phyloP scores from a whole-genome alignment of 805 yeast genomes.

The Yarrowia porcina region DNA sequence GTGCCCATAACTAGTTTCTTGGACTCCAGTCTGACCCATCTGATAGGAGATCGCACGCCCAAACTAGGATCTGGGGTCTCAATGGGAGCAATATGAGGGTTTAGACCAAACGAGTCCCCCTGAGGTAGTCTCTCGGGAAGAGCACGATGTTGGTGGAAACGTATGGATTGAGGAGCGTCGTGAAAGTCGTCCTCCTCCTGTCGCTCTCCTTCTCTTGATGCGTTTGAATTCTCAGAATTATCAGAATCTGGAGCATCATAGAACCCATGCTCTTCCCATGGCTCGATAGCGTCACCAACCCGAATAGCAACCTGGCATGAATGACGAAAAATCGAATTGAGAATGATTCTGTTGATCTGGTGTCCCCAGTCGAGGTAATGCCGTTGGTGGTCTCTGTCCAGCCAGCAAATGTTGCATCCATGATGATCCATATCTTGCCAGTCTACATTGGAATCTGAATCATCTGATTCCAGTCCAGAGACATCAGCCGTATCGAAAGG shows the following conservation, averaged over 20 bases:
- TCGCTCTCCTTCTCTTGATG: no score
- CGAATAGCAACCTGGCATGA: background rate
- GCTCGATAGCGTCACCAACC: background rate
- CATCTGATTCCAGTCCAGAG: no score
- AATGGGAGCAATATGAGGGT: background rate
- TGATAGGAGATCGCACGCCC: background rate
- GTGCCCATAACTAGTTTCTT: background rate
- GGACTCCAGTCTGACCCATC: background rate
- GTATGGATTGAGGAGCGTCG: background rate
- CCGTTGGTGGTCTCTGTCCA: background rate
- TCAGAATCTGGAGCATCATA: background rate
- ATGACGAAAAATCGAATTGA: background rate
- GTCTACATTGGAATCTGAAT: background rate
- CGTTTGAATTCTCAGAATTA: no score
- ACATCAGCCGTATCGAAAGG: no score
- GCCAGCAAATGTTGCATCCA: background rate
- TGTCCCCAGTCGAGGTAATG: background rate
- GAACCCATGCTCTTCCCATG: background rate
- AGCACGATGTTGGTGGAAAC: background rate
- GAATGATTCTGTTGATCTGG: background rate
- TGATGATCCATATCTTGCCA: background rate
- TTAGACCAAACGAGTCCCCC: background rate
- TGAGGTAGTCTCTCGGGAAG: background rate
- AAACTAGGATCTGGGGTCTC: background rate
- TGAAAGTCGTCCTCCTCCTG: conserved; percentile 9